Base-by-base conservation (phyloP, 495 filamentous ascomycete species). In the Hypomontagnella monticulosa region DNA sequence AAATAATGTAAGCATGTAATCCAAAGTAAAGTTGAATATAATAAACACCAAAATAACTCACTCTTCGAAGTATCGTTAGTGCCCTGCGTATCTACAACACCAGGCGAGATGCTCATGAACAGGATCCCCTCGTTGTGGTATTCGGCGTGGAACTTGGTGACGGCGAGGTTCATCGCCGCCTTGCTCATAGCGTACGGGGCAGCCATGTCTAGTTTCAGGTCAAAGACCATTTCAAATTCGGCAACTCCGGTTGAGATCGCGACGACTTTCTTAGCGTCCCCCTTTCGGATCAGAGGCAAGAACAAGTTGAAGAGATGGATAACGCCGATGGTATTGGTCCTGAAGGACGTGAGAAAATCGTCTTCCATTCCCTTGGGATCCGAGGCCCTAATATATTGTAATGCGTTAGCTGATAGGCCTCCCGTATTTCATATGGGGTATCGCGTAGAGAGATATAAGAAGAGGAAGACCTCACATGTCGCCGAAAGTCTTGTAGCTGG, bases 301-400 rank as follows among this genome's bases (percentile, higher is more conserved):
- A 84, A 87, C n/a, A 76, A 51, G 68, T 84, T 82, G 67, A 82
- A 79, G 1, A 83, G 71, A 57, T 87, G 77, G 68, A 87, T 72
- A 34, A 77, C 76, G 20, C 78, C 83, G 52, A 82, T 18, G 23
- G 77, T 66, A 60, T 86, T 88, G 34, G 71, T 69, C 20, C 78
- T 59, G 62, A 80, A 79, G 18, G 61, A 34, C 60, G 43, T 56
- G 7, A 62, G 53, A 4, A 69, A 34, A 42, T 70, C 69, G 46
- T 63, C 38, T 55, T 79, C 75, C 5, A 81, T 61, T 1, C 38
- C 57, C 43, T 72, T 58, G 0, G 61, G 68, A 40, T 76, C 59
- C 0, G 66, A 51, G 50, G 47, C 66, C 63, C 75, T 79, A 46
- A 49, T 4, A 36, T 40, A 19, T 33, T 16, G 9, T 54, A 44